Evolutionary conservation across 208 protist genomes (phyloP), one percentile per base, ranked within the genome.

Genomic region (Trypanosoma theileri): DNA sequence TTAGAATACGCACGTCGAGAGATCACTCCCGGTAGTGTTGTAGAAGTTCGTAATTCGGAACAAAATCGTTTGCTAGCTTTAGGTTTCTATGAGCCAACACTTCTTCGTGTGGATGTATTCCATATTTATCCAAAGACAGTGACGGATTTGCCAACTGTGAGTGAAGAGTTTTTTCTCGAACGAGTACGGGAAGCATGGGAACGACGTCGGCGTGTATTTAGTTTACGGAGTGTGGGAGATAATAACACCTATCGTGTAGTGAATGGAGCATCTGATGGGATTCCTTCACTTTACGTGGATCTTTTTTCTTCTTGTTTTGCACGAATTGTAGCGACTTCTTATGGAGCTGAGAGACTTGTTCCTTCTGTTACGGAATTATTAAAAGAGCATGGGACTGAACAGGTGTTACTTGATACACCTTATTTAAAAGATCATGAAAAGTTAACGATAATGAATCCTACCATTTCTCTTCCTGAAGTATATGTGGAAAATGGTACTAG

Each of bases 211-310:
- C 68, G 73, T 58, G 80, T 86, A 26, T 75, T 93, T 26, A 69
- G 73, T 12, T 76, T 82, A 53, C 69, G 59, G 4, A 70, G 71
- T 35, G 89, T 71, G 52, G 59, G 54, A 9, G 17, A 28, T 10
- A 79, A 62, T 24, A 94, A 91, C 63, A 81, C 88, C 41, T 96
- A 92, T 54, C 85, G 91, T 35, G 67, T 91, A 7, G 59, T 84
- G 42, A 90, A 96, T 63, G 91, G 91, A 12, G 75, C 79, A 59
- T 85, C 75, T 8, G 91, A 96, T 68, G 78, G 88, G 9, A 45
- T 96, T 31, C 91, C 91, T 3, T 78, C 82, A 0, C 75, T 96
- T 40, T 92, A 88, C 56, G 79, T 96, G 3, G 91, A 96, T 67
- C 69, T 86, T 24, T 96, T 89, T 70, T 93, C 88, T 10, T 79